These are phyloP conservation scores for Allium cepa DNA, from an alignment of 106 monocot genomes.

Conservation along the genomic window DNA sequence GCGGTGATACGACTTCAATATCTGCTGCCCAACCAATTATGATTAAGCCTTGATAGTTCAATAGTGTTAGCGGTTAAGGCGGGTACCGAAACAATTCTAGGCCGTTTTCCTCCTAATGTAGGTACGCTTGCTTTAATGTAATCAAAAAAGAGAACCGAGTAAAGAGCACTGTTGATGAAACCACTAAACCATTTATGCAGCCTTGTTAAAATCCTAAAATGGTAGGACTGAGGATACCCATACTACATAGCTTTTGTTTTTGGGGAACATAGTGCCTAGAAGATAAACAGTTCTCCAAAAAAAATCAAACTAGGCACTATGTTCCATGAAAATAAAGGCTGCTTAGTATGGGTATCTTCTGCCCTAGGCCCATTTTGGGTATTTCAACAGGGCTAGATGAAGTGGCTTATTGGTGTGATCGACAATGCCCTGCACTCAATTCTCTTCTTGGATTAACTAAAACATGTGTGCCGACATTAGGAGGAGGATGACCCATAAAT, in stretches of 20 bases:
- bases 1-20: too few species aligned
- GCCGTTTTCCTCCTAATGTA: constrained; percentile 27
- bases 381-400: constrained; percentile 77
- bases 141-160: constrained; percentile 61
- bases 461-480: constrained; percentile 39
- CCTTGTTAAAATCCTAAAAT: constrained; percentile 71
- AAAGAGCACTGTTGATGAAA: constrained; percentile 65
- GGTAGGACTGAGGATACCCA: constrained; percentile 65
- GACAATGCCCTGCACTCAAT: constrained; percentile 75
- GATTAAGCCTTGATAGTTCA: background rate
- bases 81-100: constrained; percentile 1
- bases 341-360: constrained; percentile 63
- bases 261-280: constrained; percentile 71
- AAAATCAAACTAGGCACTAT: constrained; percentile 33
- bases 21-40: background rate
- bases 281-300: too few species aligned
- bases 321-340: constrained; percentile 72
- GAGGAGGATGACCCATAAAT: constrained; percentile 28
- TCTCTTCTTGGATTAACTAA: constrained; percentile 64
- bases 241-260: constrained; percentile 64
- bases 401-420: constrained; percentile 76
- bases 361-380: constrained; percentile 59
- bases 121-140: constrained; percentile 57
- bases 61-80: background rate
- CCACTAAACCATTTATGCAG: constrained; percentile 81